Conservation (phyloP, 2,329 filamentous ascomycete genomes). For the Fusarium longipes region DNA sequence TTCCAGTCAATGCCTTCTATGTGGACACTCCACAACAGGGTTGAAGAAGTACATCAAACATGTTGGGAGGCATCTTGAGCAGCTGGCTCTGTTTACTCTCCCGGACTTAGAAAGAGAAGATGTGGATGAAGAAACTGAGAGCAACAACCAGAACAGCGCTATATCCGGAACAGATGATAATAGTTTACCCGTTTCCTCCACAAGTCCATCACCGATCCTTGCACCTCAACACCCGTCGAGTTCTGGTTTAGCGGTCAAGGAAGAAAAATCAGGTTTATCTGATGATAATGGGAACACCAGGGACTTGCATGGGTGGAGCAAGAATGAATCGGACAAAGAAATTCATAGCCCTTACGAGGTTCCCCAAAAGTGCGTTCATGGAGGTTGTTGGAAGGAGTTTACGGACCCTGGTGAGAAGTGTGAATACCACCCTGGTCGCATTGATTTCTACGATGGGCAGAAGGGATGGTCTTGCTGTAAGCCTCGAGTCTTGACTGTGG, state of each 20-base stretch:
- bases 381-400: no score
- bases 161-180: no score
- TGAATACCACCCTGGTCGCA: no score
- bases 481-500: no score
- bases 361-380: no score
- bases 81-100: slow-evolving; percentile 48
- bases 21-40: slow-evolving; percentile 12
- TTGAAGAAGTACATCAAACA: slow-evolving; percentile 41
- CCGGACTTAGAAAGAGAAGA: slow-evolving; percentile 45
- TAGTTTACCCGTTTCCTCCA: neutral
- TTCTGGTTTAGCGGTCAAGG: neutral
- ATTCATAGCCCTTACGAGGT: no score
- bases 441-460: no score
- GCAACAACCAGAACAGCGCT: neutral
- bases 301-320: neutral
- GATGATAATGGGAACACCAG: neutral
- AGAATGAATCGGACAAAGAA: no score
- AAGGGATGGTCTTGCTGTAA: no score
- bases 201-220: no score
- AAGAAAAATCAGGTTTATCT: neutral
- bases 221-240: neutral
- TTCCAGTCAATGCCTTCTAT: slow-evolving; percentile 32
- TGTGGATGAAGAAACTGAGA: no score
- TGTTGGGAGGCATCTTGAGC: slow-evolving; percentile 43
- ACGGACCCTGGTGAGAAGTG: no score